Conservation (phyloP, 192 early-diverging fungal genomes). For the Coemansia interrupta region DNA sequence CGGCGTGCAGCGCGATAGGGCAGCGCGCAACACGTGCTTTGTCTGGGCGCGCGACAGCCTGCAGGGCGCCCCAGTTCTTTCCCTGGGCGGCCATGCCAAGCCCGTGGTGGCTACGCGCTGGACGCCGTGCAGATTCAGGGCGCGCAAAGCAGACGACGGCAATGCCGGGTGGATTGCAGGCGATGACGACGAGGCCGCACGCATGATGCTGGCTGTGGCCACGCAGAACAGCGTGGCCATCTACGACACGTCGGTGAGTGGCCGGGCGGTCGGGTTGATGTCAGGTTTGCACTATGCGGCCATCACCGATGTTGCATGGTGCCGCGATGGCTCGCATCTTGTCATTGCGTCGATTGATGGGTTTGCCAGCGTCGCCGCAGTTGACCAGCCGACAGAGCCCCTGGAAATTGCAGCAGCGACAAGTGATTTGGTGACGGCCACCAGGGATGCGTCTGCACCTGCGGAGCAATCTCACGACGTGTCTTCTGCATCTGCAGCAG, state of each 20-base stretch:
- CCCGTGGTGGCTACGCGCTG: constrained; percentile 78
- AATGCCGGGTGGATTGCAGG: constrained; percentile 8
- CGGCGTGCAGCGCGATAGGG: constrained; percentile 58
- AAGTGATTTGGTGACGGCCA: not conserved
- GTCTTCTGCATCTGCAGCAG: not conserved
- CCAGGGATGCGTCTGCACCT: too few species aligned
- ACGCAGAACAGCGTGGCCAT: constrained; percentile 78
- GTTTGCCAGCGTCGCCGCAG: constrained; percentile 74
- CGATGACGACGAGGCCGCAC: constrained; percentile 55
- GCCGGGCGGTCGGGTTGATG: constrained; percentile 65
- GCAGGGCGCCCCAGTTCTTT: constrained; percentile 62
- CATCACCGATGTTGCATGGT: constrained; percentile 87
- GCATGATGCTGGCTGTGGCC: constrained; percentile 82
- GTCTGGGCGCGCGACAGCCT: constrained; percentile 64
- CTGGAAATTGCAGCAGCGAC: constrained; percentile 11
- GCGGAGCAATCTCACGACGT: too few species aligned
- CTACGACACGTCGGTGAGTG: constrained; percentile 77
- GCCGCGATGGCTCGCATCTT: constrained; percentile 68
- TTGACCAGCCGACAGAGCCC: constrained; percentile 54
- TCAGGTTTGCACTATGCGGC: constrained; percentile 84
- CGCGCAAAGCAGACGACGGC: constrained; percentile 1
- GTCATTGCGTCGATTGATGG: constrained; percentile 82
- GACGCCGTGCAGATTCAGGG: constrained; percentile 42
- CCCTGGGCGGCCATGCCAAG: constrained; percentile 67
- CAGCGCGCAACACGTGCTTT: constrained; percentile 61